These are phyloP conservation scores for Neofusicoccum umdonicola DNA, from an alignment of 2,329 filamentous ascomycete species.

Conservation along the genomic window DNA sequence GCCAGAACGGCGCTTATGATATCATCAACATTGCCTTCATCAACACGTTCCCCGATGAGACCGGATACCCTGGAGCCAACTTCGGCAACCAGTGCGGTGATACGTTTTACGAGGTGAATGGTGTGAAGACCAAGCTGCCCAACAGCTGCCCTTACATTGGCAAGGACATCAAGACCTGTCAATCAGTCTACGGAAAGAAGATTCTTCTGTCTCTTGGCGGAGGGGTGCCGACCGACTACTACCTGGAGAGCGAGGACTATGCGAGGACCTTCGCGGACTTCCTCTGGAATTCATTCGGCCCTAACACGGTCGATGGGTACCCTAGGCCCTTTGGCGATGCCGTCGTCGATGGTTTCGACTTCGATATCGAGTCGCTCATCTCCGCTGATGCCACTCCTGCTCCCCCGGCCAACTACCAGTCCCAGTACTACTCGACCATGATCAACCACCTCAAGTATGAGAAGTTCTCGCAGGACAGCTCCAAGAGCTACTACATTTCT, in stretches of 20 bases:
- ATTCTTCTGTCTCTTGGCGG: constrained; percentile 72
- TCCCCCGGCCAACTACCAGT: constrained; percentile 29
- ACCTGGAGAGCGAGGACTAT: constrained; percentile 64
- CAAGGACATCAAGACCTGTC: constrained; percentile 57
- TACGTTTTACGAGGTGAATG: constrained; percentile 58
- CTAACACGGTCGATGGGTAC: constrained; percentile 43
- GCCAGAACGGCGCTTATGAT: constrained; percentile 37
- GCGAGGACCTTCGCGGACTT: constrained; percentile 48
- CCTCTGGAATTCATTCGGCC: constrained; percentile 71
- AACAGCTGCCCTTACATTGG: constrained; percentile 31
- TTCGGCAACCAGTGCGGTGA: constrained; percentile 61
- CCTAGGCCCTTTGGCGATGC: constrained; percentile 66
- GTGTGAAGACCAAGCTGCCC: constrained; percentile 50
- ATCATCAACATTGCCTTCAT: constrained; percentile 66
- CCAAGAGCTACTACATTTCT: constrained; percentile 58
- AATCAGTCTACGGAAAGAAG: constrained; percentile 62
- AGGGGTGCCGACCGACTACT: constrained; percentile 44
- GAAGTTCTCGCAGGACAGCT: constrained; percentile 34
- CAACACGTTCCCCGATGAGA: constrained; percentile 53
- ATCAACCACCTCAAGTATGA: constrained; percentile 46
- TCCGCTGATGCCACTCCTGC: constrained; percentile 37
- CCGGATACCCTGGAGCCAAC: constrained; percentile 55
- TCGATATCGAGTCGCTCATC: constrained; percentile 68
- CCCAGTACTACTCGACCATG: constrained; percentile 47
- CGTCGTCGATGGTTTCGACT: constrained; percentile 71